These are phyloP conservation scores for Heliocybe sulcata DNA, from an alignment of 1,284 basidiomycete genomes.

Conservation along the genomic window DNA sequence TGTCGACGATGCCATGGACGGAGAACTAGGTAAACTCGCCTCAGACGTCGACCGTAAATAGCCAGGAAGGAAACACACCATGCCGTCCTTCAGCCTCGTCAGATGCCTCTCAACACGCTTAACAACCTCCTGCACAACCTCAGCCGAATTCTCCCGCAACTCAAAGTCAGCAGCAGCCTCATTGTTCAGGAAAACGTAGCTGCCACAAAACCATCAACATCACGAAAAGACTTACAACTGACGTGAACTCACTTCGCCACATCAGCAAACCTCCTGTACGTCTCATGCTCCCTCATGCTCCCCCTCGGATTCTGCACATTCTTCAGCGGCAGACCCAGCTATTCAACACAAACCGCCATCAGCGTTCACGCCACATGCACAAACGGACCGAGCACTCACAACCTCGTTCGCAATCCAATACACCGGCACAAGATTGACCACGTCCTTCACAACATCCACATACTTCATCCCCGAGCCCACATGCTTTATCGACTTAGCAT, in stretches of 20 bases:
- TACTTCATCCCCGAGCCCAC: conserved; percentile 26
- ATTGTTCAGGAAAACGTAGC: conserved; percentile 56
- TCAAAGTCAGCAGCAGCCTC: conserved; percentile 52
- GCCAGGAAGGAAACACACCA: conserved; percentile 13
- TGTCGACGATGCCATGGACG: conserved; percentile 22
- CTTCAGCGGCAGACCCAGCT: conserved; percentile 63
- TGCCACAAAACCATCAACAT: conserved; percentile 15
- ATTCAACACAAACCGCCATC: no score
- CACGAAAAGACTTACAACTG: neutral
- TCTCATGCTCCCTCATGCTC: conserved; percentile 39
- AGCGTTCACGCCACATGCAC: neutral
- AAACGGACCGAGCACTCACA: conserved; percentile 30
- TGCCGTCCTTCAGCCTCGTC: conserved; percentile 14
- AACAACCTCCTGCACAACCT: conserved; percentile 33
- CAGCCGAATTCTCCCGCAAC: conserved; percentile 37
- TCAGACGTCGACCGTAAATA: neutral
- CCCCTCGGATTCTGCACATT: conserved; percentile 36
- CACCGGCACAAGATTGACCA: conserved; percentile 60
- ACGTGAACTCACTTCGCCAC: conserved; percentile 44
- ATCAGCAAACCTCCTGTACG: conserved; percentile 44
- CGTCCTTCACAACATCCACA: conserved; percentile 68
- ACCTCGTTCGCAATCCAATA: conserved; percentile 59
- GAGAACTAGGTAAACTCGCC: conserved; percentile 27
- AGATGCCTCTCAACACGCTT: conserved; percentile 34
- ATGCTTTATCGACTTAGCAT: conserved; percentile 12